Base-by-base conservation (phyloP, 176 grass and related monocot genomes). In the Oryza meyeriana region DNA sequence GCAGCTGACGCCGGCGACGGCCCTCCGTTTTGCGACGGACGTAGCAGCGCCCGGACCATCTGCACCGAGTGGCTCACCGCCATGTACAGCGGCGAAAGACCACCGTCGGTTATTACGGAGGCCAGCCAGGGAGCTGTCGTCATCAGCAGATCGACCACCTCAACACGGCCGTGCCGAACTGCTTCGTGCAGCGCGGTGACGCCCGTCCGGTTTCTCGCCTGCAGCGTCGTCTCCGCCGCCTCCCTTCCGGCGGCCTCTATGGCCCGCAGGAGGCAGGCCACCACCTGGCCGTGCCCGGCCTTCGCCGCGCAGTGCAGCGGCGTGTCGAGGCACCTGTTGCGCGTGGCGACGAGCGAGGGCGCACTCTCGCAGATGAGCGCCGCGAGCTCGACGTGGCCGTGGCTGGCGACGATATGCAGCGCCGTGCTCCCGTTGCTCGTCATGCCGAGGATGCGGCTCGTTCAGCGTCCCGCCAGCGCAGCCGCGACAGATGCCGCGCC, bases 361-460 rank as follows among this genome's bases (percentile, higher is more conserved):
- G 33, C 25, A 50, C 4, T 18, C 34, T 16, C 9, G 32, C 75
- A 87, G 20, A 87, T n/a, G 8, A 33, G 14, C 30, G 0, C 0
- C 4, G 64, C 86, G 22, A 81, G 17, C 3, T 50, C 18, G 22
- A 6, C 28, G n/a, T 89, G 71, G 10, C 86, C 70, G 34, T 66
- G 48, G 50, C 61, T 83, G 9, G 87, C 86, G 31, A 79, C 84
- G 10, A 94, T 41, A 66, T 94, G 92, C 30, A 94, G 44, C 22
- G 87, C 86, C 58, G 90, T 88, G 48, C 86, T 92, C 31, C 90
- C 90, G 27, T 89, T 69, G 9, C 26, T 76, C 36, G 67, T 83
- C 88, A 69, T 27, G 18, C 75, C 58, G 0, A 77, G 33, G 3
- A 77, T 22, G 16, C 17, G 42, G 25, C 35, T 12, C 40, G 1